phyloP scores from a whole-genome alignment of 352 stramenopile species.

The Globisporangium yorkense region DNA sequence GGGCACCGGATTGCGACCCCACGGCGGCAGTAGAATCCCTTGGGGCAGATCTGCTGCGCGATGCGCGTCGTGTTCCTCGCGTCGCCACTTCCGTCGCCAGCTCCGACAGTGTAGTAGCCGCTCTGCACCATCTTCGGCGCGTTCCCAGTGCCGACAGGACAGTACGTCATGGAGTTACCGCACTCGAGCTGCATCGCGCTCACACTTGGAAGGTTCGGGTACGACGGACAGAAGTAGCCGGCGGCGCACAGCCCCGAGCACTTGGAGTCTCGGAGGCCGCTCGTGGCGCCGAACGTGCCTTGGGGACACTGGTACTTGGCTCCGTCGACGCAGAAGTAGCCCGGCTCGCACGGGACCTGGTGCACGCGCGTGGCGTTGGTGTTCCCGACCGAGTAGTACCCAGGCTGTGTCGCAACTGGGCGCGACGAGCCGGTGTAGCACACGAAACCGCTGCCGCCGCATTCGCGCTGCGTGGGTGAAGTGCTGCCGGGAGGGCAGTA shows the following conservation, averaged over 20 bases:
- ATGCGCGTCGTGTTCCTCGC: constrained; percentile 49
- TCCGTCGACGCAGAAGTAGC: constrained; percentile 69
- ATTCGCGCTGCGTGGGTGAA: constrained; percentile 30
- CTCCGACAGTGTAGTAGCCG: constrained; percentile 50
- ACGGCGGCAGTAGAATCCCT: constrained; percentile 64
- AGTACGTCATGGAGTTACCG: constrained; percentile 45
- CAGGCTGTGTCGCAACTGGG: constrained; percentile 26
- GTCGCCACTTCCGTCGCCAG: constrained; percentile 26
- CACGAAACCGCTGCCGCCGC: constrained; percentile 32
- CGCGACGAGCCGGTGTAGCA: constrained; percentile 44
- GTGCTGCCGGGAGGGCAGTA: constrained; percentile 56
- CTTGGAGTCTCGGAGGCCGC: constrained; percentile 22
- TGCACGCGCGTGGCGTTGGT: constrained; percentile 53
- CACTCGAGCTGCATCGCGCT: constrained; percentile 42
- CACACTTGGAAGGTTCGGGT: constrained; percentile 35
- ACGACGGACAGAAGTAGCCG: constrained; percentile 71
- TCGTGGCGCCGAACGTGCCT: constrained; percentile 58
- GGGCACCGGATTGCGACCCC: constrained; percentile 66
- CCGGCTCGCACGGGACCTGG: constrained; percentile 59
- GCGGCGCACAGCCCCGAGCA: constrained; percentile 61
- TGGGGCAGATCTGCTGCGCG: constrained; percentile 39
- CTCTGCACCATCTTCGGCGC: constrained; percentile 27
- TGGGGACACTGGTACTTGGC: constrained; percentile 64
- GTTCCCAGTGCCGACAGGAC: constrained; percentile 48
- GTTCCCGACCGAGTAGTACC: constrained; percentile 68